Percentiles rank a stretch among this genome's conserved stretches.
phyloP scores from a whole-genome alignment of 2,329 filamentous ascomycete species.

The Fulvia fulva region DNA sequence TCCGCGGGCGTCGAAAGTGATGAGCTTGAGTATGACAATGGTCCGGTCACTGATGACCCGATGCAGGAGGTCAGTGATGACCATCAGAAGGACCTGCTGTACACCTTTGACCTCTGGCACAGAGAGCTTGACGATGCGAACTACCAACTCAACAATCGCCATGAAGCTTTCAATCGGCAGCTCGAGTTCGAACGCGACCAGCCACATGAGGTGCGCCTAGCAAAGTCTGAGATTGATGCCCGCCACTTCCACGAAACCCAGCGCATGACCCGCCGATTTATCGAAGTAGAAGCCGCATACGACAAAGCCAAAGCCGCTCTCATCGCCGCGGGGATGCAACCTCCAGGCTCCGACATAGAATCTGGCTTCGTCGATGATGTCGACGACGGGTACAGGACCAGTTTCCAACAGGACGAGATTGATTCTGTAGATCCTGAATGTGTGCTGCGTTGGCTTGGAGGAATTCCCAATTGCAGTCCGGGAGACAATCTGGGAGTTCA shows the following conservation, averaged over 20 bases:
- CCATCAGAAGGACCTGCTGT: background rate
- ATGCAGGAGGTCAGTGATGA: background rate
- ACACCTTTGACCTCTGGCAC: background rate
- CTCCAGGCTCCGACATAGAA: constrained; percentile 7
- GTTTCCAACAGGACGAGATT: constrained; percentile 11
- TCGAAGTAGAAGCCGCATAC: constrained; percentile 18
- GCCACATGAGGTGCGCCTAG: background rate
- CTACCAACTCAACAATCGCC: background rate
- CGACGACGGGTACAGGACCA: constrained; percentile 16
- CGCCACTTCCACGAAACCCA: constrained; percentile 6
- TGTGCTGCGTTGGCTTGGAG: constrained; percentile 6
- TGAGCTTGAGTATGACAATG: too few species aligned
- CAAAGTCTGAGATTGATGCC: background rate
- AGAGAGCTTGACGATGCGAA: background rate
- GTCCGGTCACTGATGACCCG: background rate
- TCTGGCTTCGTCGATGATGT: constrained; percentile 18
- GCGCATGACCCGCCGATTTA: constrained; percentile 16
- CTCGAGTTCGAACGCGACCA: background rate
- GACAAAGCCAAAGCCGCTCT: constrained; percentile 11
- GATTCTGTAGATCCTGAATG: background rate
- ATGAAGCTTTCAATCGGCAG: background rate
- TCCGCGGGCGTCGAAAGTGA: too few species aligned
- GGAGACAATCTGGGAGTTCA: background rate
- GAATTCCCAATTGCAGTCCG: background rate
- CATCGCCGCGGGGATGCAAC: constrained; percentile 10